Base-by-base conservation (phyloP, 805 yeast species). In the Kuraishia borneana region DNA sequence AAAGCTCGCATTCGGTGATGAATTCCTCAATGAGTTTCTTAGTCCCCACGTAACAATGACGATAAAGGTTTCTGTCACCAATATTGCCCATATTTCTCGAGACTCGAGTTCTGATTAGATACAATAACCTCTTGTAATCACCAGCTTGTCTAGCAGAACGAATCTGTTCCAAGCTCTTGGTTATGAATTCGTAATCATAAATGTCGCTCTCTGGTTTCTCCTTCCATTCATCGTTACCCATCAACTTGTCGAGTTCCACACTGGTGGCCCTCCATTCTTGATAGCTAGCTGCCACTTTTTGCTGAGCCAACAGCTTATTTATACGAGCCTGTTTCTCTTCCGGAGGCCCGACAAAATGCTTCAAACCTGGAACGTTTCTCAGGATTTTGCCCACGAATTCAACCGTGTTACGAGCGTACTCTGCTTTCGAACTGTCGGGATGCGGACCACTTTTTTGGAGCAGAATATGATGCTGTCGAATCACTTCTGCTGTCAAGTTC, bases 1-100 rank as follows among this genome's bases (percentile, higher is more conserved):
- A 56, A 16, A 43, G 35, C 36, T 76, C 72, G 48, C 96, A 87
- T 53, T 92, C 97, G 6, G 63, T 56, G 34, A 83, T 70, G 50
- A 84, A 89, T 23, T 83, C 88, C 45, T 87, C 95, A 26, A 92
- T 83, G 27, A 88, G 61, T 21, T 55, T 50, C 50, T 89, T 89
- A 0, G 97, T 89, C 3, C 98, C 97, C 12, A 82, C 78, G 47
- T 73, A 78, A 3, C 88, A 73, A 50, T 82, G 83, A 29, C 79
- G 61, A 53, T 83, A 92, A 12, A 92, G 61, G 43, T 76, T 72
- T 14, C 77, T 70, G 52, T 87, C 81, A 1, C 94, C 94, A 64
- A 87, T 83, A 44, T 84, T 82, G 1, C 94, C 97, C 35, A 85
- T 54, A 48, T 87, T 83, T 41, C 98, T 63, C 2, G 73, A 69